Evolutionary conservation across 305 asterid species (phyloP), one percentile per base, ranked within the genome.

Genomic region (Salvia sclarea): DNA sequence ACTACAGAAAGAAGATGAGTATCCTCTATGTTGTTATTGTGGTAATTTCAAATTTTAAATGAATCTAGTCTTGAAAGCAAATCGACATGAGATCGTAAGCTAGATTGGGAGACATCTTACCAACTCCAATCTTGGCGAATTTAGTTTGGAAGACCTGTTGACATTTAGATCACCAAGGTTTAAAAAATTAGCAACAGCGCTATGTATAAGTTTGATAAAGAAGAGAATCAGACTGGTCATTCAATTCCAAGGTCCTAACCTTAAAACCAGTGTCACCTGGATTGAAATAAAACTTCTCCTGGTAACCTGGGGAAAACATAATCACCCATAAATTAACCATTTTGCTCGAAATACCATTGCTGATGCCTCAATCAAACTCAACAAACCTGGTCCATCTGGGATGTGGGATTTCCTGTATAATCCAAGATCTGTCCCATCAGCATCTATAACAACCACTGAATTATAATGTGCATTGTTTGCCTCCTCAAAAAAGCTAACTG

Each of bases 201-300:
- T 17, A n/a, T n/a, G n/a, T n/a, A 41, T 63, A 64, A 38, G 70
- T 48, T 54, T n/a, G 61, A 38, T 13, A 69, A 71, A 59, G 58
- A 62, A 66, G 59, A 45, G 24, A 45, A 20, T n/a, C 13, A 30
- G 38, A 52, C 1, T 12, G 37, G 37, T 35, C 65, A 37, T 30
- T 54, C 21, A 4, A 77, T 22, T 40, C 21, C 35, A 53, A 17
- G 7, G 55, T 57, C 76, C 84, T 77, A 69, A 89, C 99, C 97
- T 94, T 94, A 71, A 94, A 94, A 59, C 99, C 97, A 43, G 97
- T 94, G 85, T 94, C 99, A 11, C 99, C 97, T 12, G 96, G 98
- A 80, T 91, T 94, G 78, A 94, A 94, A 84, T 94, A 91, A 81
- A 86, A 94, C 61, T 94, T 94, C 87, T 94, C 99, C 83, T 91